phyloP scores from a whole-genome alignment of 2,329 filamentous ascomycete species.

The Fusarium annulatum region DNA sequence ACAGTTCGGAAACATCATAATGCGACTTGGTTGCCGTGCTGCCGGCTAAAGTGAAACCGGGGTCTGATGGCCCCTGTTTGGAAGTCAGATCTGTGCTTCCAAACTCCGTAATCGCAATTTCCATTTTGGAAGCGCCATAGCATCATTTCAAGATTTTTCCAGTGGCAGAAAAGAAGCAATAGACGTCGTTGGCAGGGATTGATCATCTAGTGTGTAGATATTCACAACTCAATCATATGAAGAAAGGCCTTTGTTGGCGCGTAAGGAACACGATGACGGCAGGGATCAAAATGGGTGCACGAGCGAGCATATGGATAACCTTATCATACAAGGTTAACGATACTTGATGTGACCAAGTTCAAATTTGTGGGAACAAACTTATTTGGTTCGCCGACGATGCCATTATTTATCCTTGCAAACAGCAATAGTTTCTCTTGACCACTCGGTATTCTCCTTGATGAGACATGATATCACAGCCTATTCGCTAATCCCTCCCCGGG shows the following conservation, averaged over 20 bases:
- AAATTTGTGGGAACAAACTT: background rate
- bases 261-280: no score
- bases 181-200: fast-evolving
- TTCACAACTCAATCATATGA: fast-evolving
- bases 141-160: background rate
- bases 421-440: fast-evolving
- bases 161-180: background rate
- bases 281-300: background rate
- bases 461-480: background rate
- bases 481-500: no score
- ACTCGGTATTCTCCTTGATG: background rate
- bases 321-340: background rate
- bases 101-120: background rate
- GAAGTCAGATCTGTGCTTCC: background rate
- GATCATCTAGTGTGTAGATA: fast-evolving
- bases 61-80: background rate
- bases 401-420: background rate
- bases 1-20: background rate
- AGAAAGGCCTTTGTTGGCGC: background rate
- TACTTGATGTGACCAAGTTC: background rate
- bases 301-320: background rate
- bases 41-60: background rate
- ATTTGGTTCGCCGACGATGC: fast-evolving
- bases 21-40: background rate
- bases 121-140: background rate